Evolutionary conservation across 2,329 filamentous ascomycete species (phyloP), one percentile per base, ranked within the genome.

Genomic region (Cladorrhinum sp.): DNA sequence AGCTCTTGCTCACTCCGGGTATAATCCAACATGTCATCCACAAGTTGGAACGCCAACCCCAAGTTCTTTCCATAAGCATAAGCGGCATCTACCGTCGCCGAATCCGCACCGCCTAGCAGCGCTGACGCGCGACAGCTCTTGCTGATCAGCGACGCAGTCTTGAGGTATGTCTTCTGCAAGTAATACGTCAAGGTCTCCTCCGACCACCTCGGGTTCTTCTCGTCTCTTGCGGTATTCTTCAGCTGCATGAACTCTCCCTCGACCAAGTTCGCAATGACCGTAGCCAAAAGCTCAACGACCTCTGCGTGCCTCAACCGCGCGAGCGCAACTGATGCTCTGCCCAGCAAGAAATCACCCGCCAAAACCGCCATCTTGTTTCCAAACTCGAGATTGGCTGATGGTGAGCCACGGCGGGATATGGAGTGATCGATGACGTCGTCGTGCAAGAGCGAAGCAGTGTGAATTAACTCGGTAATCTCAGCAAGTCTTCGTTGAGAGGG

Each of bases 191-290:
- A 84, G 1, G 92, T 90, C 57, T 96, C 91, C 70, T 97, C 91
- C 1, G 89, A 95, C 85, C 90, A 98, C 9, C 83, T 79, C 1
- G 93, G 93, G 67, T 90, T 88, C 65, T 84, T 82, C 79, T 98
- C 93, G 73, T 97, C 93, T 66, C 85, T 82, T 50, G 90, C 91
- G 1, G 95, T 98, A 76, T 99, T 99, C 79, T 96, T 96, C 69
- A 99, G 81, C 79, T 99, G 95, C 95, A 99, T 99, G 79, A 99
- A 98, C 76, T 99, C 95, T 71, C 95, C 95, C 78, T 99, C 95
- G 20, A 99, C 93, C 24, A 99, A 81, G 74, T 99, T 99, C 50
- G 95, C 93, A 68, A 99, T 98, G 48, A 98, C 95, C 0, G 93
- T 98, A 3, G 95, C 92, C 27, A 99, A 80, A 7, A 99, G 83